Evolutionary conservation across 2,329 filamentous ascomycete genomes (phyloP), one percentile per base, ranked within the genome.

Genomic region (Beauveria varroae): DNA sequence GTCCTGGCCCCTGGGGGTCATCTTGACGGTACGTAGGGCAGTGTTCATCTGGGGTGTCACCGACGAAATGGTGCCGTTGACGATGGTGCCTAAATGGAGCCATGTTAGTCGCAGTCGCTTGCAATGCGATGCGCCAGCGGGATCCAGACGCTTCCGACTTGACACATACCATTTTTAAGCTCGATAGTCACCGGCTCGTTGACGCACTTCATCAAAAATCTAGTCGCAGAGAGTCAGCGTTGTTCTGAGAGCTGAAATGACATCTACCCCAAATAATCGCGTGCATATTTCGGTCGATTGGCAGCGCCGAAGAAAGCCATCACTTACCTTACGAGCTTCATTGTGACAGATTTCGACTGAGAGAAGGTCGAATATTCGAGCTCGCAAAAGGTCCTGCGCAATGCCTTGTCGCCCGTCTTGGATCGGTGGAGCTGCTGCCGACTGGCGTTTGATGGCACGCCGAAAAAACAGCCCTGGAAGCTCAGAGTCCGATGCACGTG

Each of bases 21-120:
- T 96, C 79, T 97, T 98, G 72, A 98, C 93, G 64, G 90, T 92
- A 72, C 93, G 91, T 63, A 99, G 86, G 55, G 93, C 89, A 62
- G 93, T 96, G 82, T 99, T 99, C 95, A 99, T 99, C 78, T 97
- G 91, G 12, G 96, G 95, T 7, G 93, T 95, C 70, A 99, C 93
- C 43, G 92, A 95, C 63, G 93, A 92, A 75, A 99, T 96, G 67
- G 95, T 98, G 78, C 95, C 95, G 75, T 96, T 90, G 68, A 98
- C 85, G 71, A 98, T 96, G 68, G 95, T 96, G 76, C 93, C 92
- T 96, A 70, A 28, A 37, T 44, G 6, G 30, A 16, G 22, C 30
- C 34, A 26, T 41, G 61, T 52, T 58, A 59, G 54, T 49, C n/a
- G 37, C 3, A 16, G 24, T 41, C n/a, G 16, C 41, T 24, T 16